phyloP scores from a whole-genome alignment of 352 stramenopile genomes.

The Thraustochytrium striatum region DNA sequence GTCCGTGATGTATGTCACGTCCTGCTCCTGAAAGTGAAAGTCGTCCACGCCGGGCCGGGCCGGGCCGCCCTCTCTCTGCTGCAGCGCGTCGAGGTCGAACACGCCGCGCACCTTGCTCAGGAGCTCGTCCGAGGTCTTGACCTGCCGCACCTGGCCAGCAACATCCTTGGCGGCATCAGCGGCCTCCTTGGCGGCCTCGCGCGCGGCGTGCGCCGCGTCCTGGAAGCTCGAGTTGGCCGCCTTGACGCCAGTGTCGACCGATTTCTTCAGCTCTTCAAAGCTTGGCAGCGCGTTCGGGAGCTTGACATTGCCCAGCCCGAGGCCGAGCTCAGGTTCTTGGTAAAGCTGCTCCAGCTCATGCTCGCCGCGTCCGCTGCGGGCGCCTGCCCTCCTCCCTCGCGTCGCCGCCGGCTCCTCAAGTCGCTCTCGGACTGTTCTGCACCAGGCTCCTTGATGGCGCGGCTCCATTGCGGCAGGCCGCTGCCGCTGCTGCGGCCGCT shows the following conservation, averaged over 20 bases:
- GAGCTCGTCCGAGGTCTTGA: background rate
- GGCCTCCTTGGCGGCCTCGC: background rate
- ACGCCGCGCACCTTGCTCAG: conserved; percentile 15
- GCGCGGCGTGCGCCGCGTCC: background rate
- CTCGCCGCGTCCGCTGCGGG: background rate
- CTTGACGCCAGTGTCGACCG: conserved; percentile 10
- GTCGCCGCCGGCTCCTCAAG: too few relatives aligned
- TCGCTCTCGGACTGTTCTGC: too few relatives aligned
- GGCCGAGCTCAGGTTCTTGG: background rate
- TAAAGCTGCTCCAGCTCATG: conserved; percentile 11
- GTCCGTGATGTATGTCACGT: conserved; percentile 82
- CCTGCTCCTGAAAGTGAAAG: conserved; percentile 66
- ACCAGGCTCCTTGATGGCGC: too few relatives aligned
- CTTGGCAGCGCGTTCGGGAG: conserved; percentile 26
- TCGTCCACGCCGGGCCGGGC: conserved; percentile 66
- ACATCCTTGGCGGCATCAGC: background rate
- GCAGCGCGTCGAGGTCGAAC: conserved; percentile 42
- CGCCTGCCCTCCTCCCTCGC: background rate
- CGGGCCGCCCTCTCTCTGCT: background rate
- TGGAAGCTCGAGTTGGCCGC: conserved; percentile 21
- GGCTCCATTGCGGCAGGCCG: too few relatives aligned
- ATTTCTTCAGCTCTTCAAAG: conserved; percentile 36
- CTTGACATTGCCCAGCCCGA: conserved; percentile 4
- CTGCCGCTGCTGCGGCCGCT: too few relatives aligned
- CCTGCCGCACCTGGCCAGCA: background rate